Conservation (phyloP, 306 rosid genomes). For the Vigna trinervia region DNA sequence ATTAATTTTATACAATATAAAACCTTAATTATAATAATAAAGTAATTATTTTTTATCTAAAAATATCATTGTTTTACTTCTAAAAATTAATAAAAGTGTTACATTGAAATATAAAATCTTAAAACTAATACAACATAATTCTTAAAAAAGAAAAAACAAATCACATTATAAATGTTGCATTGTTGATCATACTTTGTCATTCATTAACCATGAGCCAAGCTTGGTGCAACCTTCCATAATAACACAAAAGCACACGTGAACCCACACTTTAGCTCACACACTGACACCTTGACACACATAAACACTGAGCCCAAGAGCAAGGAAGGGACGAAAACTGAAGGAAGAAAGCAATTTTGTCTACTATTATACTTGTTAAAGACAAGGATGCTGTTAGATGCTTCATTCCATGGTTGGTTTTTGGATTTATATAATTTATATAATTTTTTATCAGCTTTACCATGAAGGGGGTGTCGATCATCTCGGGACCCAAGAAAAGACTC, state of each 20-base stretch:
- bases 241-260: conserved; percentile 55
- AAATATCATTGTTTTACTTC: too few relatives aligned
- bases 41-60: too few relatives aligned
- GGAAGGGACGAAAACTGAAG: conserved; percentile 34
- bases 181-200: too few relatives aligned
- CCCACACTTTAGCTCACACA: conserved; percentile 40
- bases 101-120: too few relatives aligned
- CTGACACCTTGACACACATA: conserved; percentile 42
- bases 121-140: too few relatives aligned
- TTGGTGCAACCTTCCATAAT: neutral
- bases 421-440: conserved; percentile 45
- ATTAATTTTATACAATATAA: too few relatives aligned
- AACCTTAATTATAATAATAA: too few relatives aligned
- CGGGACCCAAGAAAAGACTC: conserved; percentile 30
- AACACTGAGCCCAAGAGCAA: conserved; percentile 38
- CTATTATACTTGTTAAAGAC: conserved; percentile 33
- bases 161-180: too few relatives aligned
- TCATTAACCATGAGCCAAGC: neutral
- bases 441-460: conserved; percentile 53
- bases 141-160: too few relatives aligned
- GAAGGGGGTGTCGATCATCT: conserved; percentile 30
- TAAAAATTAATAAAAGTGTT: too few relatives aligned
- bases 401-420: conserved; percentile 39
- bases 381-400: conserved; percentile 49
- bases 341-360: conserved; percentile 17